Evolutionary conservation across 352 stramenopile species (phyloP).

Genomic region (Phytophthora pinifolia): DNA sequence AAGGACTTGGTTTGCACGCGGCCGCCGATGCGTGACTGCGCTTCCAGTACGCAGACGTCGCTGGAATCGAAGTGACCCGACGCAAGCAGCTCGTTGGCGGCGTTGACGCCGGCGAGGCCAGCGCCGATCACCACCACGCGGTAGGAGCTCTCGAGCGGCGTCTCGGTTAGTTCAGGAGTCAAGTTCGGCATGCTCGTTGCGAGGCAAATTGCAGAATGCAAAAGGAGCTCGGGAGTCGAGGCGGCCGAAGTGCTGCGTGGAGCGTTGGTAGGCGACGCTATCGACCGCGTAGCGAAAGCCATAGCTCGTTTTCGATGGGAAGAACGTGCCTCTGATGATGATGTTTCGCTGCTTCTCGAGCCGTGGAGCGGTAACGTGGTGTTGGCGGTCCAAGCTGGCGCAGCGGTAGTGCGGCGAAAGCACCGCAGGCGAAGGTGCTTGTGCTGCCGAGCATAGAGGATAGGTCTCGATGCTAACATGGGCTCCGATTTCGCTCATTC

Average conservation of each 20-base stretch:
- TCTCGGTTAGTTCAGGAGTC: constrained; percentile 13
- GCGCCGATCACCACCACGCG: constrained; percentile 57
- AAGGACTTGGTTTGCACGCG: constrained; percentile 57
- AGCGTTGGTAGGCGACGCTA: too few species aligned
- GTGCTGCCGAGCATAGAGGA: too few species aligned
- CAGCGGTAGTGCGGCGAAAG: neutral
- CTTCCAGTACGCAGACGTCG: constrained; percentile 55
- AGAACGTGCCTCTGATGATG: constrained; percentile 12
- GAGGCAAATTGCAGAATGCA: constrained; percentile 31
- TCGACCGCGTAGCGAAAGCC: too few species aligned
- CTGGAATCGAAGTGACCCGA: constrained; percentile 31
- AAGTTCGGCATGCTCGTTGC: constrained; percentile 22
- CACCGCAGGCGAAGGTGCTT: neutral
- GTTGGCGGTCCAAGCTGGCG: neutral
- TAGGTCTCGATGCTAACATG: neutral
- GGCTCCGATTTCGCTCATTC: constrained; percentile 24
- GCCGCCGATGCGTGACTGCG: constrained; percentile 47
- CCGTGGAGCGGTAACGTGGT: constrained; percentile 10
- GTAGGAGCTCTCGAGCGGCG: constrained; percentile 16
- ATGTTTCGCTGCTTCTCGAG: constrained; percentile 19
- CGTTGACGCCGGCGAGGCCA: constrained; percentile 48
- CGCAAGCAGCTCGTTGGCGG: constrained; percentile 42
- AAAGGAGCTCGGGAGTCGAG: neutral
- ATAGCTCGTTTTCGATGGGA: neutral
- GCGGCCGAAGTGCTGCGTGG: neutral